Base-by-base conservation (phyloP, 139 green algal genomes). In the Coelastrella sp. region DNA sequence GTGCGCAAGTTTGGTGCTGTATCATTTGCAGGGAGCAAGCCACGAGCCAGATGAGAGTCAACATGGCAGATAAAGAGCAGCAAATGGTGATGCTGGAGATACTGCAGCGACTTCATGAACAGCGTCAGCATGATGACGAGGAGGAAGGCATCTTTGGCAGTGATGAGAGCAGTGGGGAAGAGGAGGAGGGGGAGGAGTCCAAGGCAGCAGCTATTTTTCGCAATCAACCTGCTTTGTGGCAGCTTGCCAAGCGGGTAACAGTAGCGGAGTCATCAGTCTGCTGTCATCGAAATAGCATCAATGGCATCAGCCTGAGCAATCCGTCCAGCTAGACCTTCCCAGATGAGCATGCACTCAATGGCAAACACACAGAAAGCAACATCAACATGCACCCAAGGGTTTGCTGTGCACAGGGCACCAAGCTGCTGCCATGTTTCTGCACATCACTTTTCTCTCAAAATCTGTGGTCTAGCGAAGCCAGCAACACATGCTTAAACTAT, bases 21-120 rank as follows among this genome's bases (percentile, higher is more conserved):
- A 25, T 83, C n/a, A 58, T 5, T 11, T n/a, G 58, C 92, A 97
- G 95, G 79, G 94, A 97, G 24, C 91, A 92, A 14, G 95, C 93
- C 1, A 87, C 85, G 24, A 85, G 80, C 9, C 89, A 97, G 89
- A 88, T 97, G 72, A 87, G 74, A 14, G 84, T 65, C 19, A 92
- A 91, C 0, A 82, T 19, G 4, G 93, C 92, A 8, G 90, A 84
- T 1, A 78, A 92, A 15, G 90, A 94, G 7, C 88, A 96, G 85
- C 83, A 84, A 73, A 78, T 66, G 58, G 49, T n/a, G 8, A 95
- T 97, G 94, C 19, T 92, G 76, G 82, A 94, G 1, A 95, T 97
- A n/a, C 88, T 97, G 76, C 68, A 91, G 83, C 92, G 94, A 14
- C 56, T 95, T n/a, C 92, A 95, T 12, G 22, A 93, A 35, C 84